Evolutionary conservation across 2,329 filamentous ascomycete genomes (phyloP).

Genomic region (Pyricularia grisea): DNA sequence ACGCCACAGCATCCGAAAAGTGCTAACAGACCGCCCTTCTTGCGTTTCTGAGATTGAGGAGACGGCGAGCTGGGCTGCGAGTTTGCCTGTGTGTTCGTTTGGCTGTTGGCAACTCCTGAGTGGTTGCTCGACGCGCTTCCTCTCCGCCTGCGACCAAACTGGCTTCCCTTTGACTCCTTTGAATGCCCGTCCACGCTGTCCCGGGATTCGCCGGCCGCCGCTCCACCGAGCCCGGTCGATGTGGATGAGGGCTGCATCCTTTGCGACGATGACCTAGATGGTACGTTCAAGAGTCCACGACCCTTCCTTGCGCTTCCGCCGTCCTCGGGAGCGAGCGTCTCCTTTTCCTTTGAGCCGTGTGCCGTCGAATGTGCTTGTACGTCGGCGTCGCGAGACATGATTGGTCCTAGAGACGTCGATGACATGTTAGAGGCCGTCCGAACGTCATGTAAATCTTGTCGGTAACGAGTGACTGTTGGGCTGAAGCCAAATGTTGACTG

Average conservation of each 20-base stretch:
- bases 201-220: constrained; percentile 46
- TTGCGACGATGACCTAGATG: constrained; percentile 53
- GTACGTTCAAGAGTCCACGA: constrained; percentile 45
- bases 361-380: constrained; percentile 22
- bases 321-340: constrained; percentile 30
- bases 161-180: constrained; percentile 56
- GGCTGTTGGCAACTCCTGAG: constrained; percentile 44
- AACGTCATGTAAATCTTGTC: not conserved
- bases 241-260: constrained; percentile 50
- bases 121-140: constrained; percentile 59
- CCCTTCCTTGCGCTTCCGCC: constrained; percentile 36
- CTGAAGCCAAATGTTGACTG: not conserved
- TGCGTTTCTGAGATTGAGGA: constrained; percentile 40
- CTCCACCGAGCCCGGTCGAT: constrained; percentile 50
- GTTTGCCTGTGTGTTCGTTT: constrained; percentile 36
- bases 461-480: not conserved
- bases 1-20: constrained; percentile 60
- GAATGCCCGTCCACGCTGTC: constrained; percentile 56
- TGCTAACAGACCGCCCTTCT: constrained; percentile 44
- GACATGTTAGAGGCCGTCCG: not conserved
- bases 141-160: constrained; percentile 53
- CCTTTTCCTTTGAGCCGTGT: constrained; percentile 34
- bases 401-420: not conserved
- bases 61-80: constrained; percentile 43
- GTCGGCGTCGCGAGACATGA: constrained; percentile 23